Percentiles rank a stretch among this genome's conserved stretches.
These are phyloP conservation scores for Emmonsiellopsis sp. DNA, from an alignment of 2,329 filamentous ascomycete genomes.

Conservation along the genomic window DNA sequence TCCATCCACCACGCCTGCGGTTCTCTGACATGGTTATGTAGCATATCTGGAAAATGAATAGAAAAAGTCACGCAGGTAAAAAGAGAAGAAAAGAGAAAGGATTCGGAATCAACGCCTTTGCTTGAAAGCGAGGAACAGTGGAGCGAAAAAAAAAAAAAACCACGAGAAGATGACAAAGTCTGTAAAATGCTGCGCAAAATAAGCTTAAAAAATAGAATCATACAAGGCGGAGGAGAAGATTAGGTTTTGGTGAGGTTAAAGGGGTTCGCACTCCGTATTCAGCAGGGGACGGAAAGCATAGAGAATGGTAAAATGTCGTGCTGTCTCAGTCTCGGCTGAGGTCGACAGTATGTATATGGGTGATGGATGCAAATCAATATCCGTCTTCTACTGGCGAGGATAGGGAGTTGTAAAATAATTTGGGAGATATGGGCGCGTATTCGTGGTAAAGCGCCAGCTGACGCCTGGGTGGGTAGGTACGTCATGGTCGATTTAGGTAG, in stretches of 20 bases:
- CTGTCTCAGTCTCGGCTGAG: background rate
- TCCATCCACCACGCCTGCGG: constrained; percentile 1
- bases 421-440: no score
- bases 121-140: constrained; percentile 4
- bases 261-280: constrained; percentile 1
- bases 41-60: background rate
- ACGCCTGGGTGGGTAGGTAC: no score
- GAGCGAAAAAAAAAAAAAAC: constrained; percentile 13
- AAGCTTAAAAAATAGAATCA: background rate
- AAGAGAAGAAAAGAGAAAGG: constrained; percentile 7
- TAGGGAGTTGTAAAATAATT: background rate
- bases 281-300: background rate
- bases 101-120: constrained; percentile 1
- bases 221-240: background rate
- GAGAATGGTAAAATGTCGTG: background rate
- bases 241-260: background rate
- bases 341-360: background rate
- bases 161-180: constrained; percentile 5
- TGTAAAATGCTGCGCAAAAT: background rate
- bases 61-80: background rate
- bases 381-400: background rate
- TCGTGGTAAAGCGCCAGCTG: no score
- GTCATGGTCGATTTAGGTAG: no score
- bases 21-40: background rate
- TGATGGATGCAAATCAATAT: background rate